Conservation (phyloP, 2,329 filamentous ascomycete genomes). For the Apiospora hydei region DNA sequence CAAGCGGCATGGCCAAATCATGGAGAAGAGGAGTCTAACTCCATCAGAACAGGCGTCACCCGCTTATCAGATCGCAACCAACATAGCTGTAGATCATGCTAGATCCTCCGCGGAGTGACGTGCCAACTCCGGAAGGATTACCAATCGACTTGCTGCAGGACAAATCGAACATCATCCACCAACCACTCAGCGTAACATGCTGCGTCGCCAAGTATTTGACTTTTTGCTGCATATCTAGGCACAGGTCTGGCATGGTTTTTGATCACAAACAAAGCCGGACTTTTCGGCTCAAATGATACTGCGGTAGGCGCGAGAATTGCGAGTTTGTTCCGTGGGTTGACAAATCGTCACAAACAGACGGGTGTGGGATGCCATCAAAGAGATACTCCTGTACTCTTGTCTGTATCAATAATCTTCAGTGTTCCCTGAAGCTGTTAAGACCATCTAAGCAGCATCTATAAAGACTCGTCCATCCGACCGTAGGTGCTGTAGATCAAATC, state of each 20-base stretch:
- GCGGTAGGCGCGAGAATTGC: background rate
- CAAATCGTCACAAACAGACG: background rate
- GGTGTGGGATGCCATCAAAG: background rate
- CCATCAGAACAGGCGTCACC: background rate
- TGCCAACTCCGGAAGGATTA: background rate
- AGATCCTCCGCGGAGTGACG: background rate
- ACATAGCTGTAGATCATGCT: background rate
- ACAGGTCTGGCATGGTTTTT: background rate
- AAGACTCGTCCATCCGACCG: background rate
- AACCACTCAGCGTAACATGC: background rate
- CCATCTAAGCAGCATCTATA: background rate
- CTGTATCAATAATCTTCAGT: background rate
- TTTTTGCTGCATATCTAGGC: background rate
- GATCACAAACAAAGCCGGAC: slow-evolving; percentile 2
- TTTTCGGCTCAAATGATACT: background rate
- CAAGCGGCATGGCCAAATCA: background rate
- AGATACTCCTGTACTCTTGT: background rate
- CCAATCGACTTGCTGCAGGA: background rate
- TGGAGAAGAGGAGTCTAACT: background rate
- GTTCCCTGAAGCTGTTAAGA: background rate
- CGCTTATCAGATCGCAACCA: background rate
- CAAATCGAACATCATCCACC: background rate
- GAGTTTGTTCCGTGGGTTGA: background rate
- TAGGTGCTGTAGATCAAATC: background rate
- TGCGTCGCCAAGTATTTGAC: background rate